phyloP scores from a whole-genome alignment of 345 rosid genomes.

The Tarenaya hassleriana region DNA sequence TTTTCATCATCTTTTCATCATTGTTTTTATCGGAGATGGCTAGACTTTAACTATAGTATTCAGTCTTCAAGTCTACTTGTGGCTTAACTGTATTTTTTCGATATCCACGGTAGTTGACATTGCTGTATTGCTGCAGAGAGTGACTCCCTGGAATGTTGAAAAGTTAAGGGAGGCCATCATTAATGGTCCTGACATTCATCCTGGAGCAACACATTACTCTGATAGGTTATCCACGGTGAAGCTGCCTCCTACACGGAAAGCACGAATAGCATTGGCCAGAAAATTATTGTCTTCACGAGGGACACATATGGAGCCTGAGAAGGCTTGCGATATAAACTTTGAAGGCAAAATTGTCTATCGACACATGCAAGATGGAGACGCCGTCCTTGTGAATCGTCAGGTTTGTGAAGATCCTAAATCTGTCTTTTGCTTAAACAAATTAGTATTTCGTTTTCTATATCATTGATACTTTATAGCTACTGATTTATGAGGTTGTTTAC shows the following conservation, averaged over 20 bases:
- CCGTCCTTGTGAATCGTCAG: conserved; percentile 95
- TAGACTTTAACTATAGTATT: too few relatives aligned
- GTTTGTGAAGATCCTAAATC: conserved; percentile 35
- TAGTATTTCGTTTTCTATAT: neutral
- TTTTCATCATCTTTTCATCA: conserved; percentile 11
- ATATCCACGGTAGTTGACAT: conserved; percentile 5
- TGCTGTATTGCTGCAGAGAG: conserved; percentile 52
- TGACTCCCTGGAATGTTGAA: conserved; percentile 74
- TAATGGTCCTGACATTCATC: conserved; percentile 80
- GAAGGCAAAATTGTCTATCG: conserved; percentile 86
- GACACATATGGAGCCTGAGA: conserved; percentile 53
- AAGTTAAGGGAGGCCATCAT: conserved; percentile 71
- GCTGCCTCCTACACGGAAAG: conserved; percentile 45
- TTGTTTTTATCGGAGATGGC: conserved; percentile 7
- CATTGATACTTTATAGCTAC: conserved; percentile 1
- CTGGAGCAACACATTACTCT: conserved; percentile 87
- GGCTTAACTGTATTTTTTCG: conserved; percentile 10
- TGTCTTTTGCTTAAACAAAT: too few relatives aligned
- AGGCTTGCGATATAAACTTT: conserved; percentile 46
- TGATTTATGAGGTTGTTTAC: neutral
- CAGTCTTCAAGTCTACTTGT: too few relatives aligned
- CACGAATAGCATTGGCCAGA: conserved; percentile 63
- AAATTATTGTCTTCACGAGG: conserved; percentile 75
- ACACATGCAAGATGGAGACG: conserved; percentile 89
- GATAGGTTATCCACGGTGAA: conserved; percentile 53